Evolutionary conservation across 805 yeast species (phyloP).

Genomic region (Candida tammaniensis): DNA sequence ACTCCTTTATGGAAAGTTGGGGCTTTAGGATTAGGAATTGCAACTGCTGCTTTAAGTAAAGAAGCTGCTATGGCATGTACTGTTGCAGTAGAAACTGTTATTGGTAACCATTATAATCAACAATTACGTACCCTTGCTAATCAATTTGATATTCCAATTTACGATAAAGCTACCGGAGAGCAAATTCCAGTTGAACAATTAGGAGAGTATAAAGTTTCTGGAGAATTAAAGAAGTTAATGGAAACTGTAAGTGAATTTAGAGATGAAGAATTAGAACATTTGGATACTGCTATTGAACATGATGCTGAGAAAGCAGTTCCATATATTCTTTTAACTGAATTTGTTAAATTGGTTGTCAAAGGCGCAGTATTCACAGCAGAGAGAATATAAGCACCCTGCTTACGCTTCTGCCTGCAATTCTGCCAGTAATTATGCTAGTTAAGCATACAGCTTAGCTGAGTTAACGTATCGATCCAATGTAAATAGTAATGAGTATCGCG

Average conservation of each 20-base stretch:
- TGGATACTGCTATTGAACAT: slow-evolving; percentile 87
- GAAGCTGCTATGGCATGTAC: slow-evolving; percentile 99
- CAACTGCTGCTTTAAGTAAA: slow-evolving; percentile 81
- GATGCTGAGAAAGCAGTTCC: slow-evolving; percentile 95
- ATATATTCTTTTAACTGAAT: slow-evolving; percentile 82
- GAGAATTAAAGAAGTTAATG: slow-evolving; percentile 58
- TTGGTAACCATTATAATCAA: slow-evolving; percentile 92
- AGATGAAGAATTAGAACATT: slow-evolving; percentile 93
- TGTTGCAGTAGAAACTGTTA: slow-evolving; percentile 97
- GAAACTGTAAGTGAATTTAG: slow-evolving; percentile 70
- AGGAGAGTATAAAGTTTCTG: slow-evolving; percentile 33
- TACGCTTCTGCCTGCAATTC: neutral
- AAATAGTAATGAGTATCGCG: neutral
- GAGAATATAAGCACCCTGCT: slow-evolving; percentile 47
- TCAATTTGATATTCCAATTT: slow-evolving; percentile 51
- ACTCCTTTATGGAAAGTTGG: slow-evolving; percentile 95
- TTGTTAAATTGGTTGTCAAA: slow-evolving; percentile 75
- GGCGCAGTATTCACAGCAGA: slow-evolving; percentile 94
- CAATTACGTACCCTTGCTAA: slow-evolving; percentile 77
- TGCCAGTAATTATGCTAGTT: neutral
- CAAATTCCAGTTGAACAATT: slow-evolving; percentile 20
- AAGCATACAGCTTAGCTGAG: no score
- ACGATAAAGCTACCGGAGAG: slow-evolving; percentile 34
- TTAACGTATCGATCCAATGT: no score
- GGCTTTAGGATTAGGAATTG: slow-evolving; percentile 81